These are phyloP conservation scores for Saturnispora zaruensis DNA, from an alignment of 805 yeast species.

Conservation along the genomic window DNA sequence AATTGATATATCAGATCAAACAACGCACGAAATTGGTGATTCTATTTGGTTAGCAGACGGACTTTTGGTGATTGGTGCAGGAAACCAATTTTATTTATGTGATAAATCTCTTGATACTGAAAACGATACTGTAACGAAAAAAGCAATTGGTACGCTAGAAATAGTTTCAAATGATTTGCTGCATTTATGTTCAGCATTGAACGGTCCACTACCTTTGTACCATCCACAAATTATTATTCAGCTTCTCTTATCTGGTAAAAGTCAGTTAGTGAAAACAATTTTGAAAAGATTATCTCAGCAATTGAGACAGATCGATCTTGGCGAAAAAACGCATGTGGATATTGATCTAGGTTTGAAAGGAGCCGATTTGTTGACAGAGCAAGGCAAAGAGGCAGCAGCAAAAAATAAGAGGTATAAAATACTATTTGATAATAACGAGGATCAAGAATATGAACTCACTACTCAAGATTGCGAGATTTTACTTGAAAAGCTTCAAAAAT, in stretches of 20 bases:
- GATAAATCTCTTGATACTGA: conserved; percentile 55
- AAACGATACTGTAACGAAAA: conserved; percentile 41
- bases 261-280: conserved; percentile 46
- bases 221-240: conserved; percentile 88
- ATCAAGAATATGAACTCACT: conserved; percentile 18
- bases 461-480: conserved; percentile 34
- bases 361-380: background rate
- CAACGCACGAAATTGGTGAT: conserved; percentile 80
- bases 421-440: conserved; percentile 1
- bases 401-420: background rate
- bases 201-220: conserved; percentile 83
- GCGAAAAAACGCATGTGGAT: conserved; percentile 17
- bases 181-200: conserved; percentile 65
- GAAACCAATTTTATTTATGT: conserved; percentile 80
- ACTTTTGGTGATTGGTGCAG: conserved; percentile 72
- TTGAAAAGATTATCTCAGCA: conserved; percentile 43
- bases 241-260: conserved; percentile 53
- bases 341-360: conserved; percentile 19
- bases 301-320: conserved; percentile 47
- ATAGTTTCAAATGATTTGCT: conserved; percentile 50
- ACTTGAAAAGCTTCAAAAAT: conserved; percentile 50
- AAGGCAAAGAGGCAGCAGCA: background rate
- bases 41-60: conserved; percentile 81
- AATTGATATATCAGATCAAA: conserved; percentile 60
- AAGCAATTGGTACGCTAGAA: conserved; percentile 50